Base-by-base conservation (phyloP, 2,329 filamentous ascomycete species). In the Aphanocladium album region DNA sequence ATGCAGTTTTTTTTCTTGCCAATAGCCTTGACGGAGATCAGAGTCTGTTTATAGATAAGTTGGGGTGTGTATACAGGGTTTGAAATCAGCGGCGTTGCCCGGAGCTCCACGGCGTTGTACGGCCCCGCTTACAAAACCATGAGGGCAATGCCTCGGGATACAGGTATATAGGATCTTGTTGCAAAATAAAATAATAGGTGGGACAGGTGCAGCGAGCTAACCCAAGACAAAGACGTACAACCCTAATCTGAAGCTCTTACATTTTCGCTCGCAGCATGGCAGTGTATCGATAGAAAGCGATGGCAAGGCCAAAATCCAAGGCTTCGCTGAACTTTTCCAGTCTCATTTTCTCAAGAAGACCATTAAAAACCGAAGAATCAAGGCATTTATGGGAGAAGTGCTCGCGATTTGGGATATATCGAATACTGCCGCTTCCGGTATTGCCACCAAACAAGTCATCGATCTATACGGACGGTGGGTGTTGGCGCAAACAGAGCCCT, bases 311-410 rank as follows among this genome's bases (percentile, higher is more conserved):
- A 8, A 12, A 12, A 33, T 39, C 19, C 30, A 37, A n/a, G n/a
- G 5, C 61, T 70, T 84, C 19, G 79, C 71, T 14, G 65, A 76
- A 65, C 79, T 81, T 11, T 72, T 84, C 51, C 69, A 73, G 19
- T 83, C 82, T 63, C 70, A 73, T 27, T 83, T 83, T 70, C 81
- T 80, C 46, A 78, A 80, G 56, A 78, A 76, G 60, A 81, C 79
- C 1, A 85, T 85, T 1, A 80, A 80, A 46, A 89, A 89, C 69
- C 78, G 85, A n/a, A 85, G 89, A 67, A 71, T 89, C 64, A 89
- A 89, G 71, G 84, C 77, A 6, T 82, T 87, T 46, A 89, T 89
- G 86, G 83, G 83, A 2, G 87, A 90, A 69, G 76, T 80, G 8
- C 73, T 89, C 16, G 83, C 84, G 0, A 84, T 80, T 5, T 89